A percentile compares a stretch with the other conserved stretches of the same genome.
Conservation (phyloP, 768 basidiomycete genomes). For the Tulasnella sp. region DNA sequence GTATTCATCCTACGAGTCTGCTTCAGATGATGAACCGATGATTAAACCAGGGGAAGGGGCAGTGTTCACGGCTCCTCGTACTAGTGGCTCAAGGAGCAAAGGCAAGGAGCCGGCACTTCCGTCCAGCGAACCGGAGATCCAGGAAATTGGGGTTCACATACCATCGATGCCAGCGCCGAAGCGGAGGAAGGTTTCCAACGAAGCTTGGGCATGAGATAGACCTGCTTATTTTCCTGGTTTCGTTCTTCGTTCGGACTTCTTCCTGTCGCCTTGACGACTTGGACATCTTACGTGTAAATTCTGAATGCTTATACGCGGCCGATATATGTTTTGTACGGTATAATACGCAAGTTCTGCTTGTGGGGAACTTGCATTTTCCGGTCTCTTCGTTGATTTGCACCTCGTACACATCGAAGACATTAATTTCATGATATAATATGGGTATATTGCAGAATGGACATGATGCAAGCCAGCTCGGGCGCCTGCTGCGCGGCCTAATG, state of each 20-base stretch:
- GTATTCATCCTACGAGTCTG: constrained; percentile 74
- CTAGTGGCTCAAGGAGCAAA: not conserved
- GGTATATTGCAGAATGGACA: not conserved
- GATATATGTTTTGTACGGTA: not conserved
- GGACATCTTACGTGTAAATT: not conserved
- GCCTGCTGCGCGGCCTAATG: not conserved
- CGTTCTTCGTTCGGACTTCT: not conserved
- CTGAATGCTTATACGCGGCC: not conserved
- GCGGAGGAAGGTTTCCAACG: not conserved
- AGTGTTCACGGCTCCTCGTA: not conserved
- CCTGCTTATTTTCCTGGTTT: not conserved
- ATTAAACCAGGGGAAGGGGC: constrained; percentile 37
- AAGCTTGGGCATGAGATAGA: not conserved
- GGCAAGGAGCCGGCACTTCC: not conserved
- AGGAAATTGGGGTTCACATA: not conserved
- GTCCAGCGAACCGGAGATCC: not conserved
- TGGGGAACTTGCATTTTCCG: not conserved
- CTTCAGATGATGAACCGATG: constrained; percentile 48
- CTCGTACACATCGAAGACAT: not conserved
- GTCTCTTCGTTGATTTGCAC: not conserved
- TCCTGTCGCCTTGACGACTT: not conserved
- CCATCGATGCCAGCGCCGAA: not conserved
- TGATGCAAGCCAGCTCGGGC: not conserved
- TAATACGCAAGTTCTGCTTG: not conserved
- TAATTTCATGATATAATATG: not conserved